phyloP scores from a whole-genome alignment of 176 grass and related monocot genomes.

The Oryza punctata region DNA sequence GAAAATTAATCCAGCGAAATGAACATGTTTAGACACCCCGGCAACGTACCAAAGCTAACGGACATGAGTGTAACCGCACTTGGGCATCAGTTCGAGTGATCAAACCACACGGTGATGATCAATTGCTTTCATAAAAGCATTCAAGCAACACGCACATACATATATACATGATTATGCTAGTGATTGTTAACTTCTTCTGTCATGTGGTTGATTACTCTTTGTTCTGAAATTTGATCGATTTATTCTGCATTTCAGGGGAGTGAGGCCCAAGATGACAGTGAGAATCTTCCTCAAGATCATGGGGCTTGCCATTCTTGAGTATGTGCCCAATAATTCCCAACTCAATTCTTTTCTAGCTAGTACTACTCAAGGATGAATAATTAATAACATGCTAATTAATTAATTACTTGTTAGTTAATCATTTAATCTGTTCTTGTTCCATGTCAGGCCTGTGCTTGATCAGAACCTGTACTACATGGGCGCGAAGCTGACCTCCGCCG shows the following conservation, averaged over 20 bases:
- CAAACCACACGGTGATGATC: too few relatives aligned
- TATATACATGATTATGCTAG: neutral
- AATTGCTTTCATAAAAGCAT: too few relatives aligned
- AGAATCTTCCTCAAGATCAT: conserved; percentile 70
- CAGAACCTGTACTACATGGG: conserved; percentile 87
- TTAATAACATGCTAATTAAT: too few relatives aligned
- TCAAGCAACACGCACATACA: neutral
- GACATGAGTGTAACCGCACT: too few relatives aligned
- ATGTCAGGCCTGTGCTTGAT: conserved; percentile 76
- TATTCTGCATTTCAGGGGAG: conserved; percentile 40
- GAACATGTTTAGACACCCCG: conserved; percentile 8
- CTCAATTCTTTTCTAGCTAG: neutral
- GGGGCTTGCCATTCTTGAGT: conserved; percentile 65
- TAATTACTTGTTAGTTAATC: too few relatives aligned
- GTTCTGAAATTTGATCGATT: neutral
- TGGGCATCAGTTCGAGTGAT: too few relatives aligned
- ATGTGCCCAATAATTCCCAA: conserved; percentile 15
- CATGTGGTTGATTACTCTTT: neutral
- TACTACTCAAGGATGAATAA: neutral
- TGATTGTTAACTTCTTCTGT: neutral
- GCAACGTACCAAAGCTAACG: too few relatives aligned
- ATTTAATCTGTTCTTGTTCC: neutral
- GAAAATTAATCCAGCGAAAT: neutral
- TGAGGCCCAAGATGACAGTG: conserved; percentile 68
- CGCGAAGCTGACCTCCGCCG: conserved; percentile 69